These are phyloP conservation scores for Colletotrichum falcatum DNA, from an alignment of 2,329 filamentous ascomycete genomes.

Conservation along the genomic window DNA sequence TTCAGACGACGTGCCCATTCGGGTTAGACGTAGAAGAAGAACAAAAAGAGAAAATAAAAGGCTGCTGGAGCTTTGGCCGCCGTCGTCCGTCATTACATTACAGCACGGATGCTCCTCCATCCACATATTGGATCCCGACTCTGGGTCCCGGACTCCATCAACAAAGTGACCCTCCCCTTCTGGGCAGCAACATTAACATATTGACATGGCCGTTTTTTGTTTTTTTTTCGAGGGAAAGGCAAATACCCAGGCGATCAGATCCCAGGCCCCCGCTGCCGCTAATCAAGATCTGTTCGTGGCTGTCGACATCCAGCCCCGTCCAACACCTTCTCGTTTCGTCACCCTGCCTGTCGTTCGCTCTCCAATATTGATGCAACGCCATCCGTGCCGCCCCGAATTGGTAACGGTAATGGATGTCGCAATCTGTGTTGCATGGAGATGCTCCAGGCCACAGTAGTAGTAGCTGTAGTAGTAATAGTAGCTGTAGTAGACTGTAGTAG, in stretches of 20 bases:
- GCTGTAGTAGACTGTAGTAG: no score
- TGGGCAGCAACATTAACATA: neutral
- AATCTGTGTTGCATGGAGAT: constrained; percentile 24
- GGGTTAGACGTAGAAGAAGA: neutral
- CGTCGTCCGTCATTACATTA: constrained; percentile 4
- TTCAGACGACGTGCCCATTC: constrained; percentile 15
- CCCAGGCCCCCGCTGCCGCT: constrained; percentile 30
- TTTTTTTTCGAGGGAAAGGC: constrained; percentile 7
- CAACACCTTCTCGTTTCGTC: constrained; percentile 21
- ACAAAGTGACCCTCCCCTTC: neutral
- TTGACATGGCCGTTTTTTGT: no score
- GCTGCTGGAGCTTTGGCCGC: constrained; percentile 12
- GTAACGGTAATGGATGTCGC: constrained; percentile 26
- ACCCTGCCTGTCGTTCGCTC: constrained; percentile 28
- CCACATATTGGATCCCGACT: constrained; percentile 18
- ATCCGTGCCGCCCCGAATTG: constrained; percentile 6
- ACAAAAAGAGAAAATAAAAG: neutral
- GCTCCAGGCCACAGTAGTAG: neutral
- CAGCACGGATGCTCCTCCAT: constrained; percentile 28
- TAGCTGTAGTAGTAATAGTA: no score
- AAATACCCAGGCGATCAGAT: constrained; percentile 30
- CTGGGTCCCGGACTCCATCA: constrained; percentile 7
- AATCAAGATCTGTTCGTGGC: constrained; percentile 37
- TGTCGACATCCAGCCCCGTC: constrained; percentile 31
- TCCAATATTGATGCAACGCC: constrained; percentile 32